Evolutionary conservation across 768 basidiomycete species (phyloP).

Genomic region (Lactarius pseudohatsudake): DNA sequence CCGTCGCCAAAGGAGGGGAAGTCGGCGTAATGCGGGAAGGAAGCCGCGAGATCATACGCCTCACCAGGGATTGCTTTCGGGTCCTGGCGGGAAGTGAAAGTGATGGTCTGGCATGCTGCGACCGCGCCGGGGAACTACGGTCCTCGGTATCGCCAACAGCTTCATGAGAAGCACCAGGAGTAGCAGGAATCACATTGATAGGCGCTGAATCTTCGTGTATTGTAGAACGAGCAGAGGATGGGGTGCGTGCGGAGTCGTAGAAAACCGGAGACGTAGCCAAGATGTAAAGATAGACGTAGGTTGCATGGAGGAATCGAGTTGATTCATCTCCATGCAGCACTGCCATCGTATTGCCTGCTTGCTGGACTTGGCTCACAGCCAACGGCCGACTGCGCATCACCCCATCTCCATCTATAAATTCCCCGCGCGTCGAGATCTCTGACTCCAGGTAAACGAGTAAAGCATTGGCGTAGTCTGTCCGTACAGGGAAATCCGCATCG

Average conservation of each 20-base stretch:
- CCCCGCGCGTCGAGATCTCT: constrained; percentile 69
- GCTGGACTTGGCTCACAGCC: constrained; percentile 50
- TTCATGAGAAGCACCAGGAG: constrained; percentile 35
- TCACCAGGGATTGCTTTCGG: constrained; percentile 56
- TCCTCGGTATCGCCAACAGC: constrained; percentile 36
- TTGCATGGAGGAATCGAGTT: constrained; percentile 73
- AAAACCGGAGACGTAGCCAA: constrained; percentile 71
- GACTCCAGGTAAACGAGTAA: constrained; percentile 73
- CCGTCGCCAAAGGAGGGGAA: constrained; percentile 50
- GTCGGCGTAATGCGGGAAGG: constrained; percentile 45
- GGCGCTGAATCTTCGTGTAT: constrained; percentile 25
- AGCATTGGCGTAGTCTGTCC: constrained; percentile 72
- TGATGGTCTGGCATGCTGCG: constrained; percentile 48
- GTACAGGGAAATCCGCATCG: constrained; percentile 73
- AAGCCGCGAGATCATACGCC: constrained; percentile 51
- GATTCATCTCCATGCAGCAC: constrained; percentile 60
- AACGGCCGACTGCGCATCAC: constrained; percentile 47
- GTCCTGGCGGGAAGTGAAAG: constrained; percentile 48
- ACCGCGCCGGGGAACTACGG: constrained; percentile 36
- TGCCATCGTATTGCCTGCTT: constrained; percentile 46
- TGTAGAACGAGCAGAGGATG: constrained; percentile 41
- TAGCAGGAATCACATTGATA: constrained; percentile 26
- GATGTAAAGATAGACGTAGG: constrained; percentile 79
- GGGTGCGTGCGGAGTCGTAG: constrained; percentile 39
- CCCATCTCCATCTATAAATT: constrained; percentile 48